A percentile compares a stretch with the other conserved stretches of the same genome.
Evolutionary conservation across 1,284 basidiomycete genomes (phyloP).

Genomic region (Rhodotorula sp.): DNA sequence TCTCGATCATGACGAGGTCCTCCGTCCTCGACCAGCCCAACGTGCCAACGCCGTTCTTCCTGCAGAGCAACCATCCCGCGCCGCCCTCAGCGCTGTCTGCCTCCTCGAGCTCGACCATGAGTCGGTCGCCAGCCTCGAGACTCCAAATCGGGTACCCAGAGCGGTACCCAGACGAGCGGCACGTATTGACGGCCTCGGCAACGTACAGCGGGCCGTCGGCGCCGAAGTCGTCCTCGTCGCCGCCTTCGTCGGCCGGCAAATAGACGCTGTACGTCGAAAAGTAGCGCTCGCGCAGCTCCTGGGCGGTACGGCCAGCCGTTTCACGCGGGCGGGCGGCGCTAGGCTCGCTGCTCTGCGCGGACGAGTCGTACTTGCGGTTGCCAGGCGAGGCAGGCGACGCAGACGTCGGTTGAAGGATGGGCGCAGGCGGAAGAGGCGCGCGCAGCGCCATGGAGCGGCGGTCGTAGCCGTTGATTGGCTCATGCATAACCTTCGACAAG

Average conservation of each 20-base stretch:
- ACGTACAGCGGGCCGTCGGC: constrained; percentile 29
- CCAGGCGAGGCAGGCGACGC: neutral
- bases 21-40: constrained; percentile 37
- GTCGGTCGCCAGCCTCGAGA: constrained; percentile 21
- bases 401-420: neutral
- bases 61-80: constrained; percentile 34
- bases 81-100: constrained; percentile 36
- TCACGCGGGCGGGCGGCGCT: constrained; percentile 1
- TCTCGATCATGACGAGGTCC: constrained; percentile 35
- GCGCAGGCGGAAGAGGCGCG: constrained; percentile 12
- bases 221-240: constrained; percentile 13
- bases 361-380: neutral
- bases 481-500: neutral
- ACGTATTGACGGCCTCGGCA: constrained; percentile 32
- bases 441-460: constrained; percentile 16
- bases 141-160: constrained; percentile 29
- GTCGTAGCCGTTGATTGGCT: constrained; percentile 12
- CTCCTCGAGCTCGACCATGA: constrained; percentile 37
- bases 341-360: neutral
- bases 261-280: constrained; percentile 28
- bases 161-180: constrained; percentile 19
- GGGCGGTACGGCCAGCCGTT: neutral
- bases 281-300: constrained; percentile 9
- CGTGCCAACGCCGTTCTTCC: constrained; percentile 12
- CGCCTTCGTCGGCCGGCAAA: constrained; percentile 5